Conservation (phyloP, 2,329 filamentous ascomycete species). For the Venturia asperata region DNA sequence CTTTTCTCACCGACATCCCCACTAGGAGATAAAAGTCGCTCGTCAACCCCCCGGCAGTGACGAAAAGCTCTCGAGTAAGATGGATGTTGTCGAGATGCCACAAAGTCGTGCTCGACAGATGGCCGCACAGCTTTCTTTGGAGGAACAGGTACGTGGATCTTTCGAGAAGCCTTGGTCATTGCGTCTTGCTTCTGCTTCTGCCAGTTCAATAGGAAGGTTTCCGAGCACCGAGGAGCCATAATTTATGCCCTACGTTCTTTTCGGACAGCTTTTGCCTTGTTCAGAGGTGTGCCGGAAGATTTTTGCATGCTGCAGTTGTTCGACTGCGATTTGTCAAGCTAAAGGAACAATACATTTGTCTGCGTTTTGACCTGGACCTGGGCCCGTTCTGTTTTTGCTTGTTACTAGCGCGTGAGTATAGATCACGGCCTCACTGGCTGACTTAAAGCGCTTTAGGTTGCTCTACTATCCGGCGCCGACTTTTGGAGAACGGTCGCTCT, state of each 20-base stretch:
- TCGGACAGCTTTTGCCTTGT: not conserved
- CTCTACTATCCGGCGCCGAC: constrained; percentile 47
- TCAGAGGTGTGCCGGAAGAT: not conserved
- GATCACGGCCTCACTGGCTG: not conserved
- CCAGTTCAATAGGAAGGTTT: not conserved
- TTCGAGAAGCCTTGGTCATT: not conserved
- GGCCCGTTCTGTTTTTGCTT: not conserved
- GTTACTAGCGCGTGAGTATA: not conserved
- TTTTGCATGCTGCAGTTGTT: not conserved
- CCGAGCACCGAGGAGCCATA: not conserved
- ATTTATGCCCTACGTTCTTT: not conserved
- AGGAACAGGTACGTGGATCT: constrained; percentile 32
- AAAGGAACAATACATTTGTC: not conserved
- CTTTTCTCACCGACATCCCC: constrained; percentile 21
- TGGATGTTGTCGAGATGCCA: constrained; percentile 29
- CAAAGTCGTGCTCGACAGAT: constrained; percentile 31
- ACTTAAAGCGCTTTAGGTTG: constrained; percentile 27
- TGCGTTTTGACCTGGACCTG: not conserved
- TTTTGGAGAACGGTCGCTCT: constrained; percentile 63
- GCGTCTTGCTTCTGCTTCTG: not conserved
- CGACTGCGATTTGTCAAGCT: not conserved
- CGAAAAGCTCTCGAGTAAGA: constrained; percentile 31
- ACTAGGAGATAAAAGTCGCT: not conserved
- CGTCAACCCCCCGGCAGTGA: constrained; percentile 22
- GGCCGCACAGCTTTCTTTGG: constrained; percentile 32